A percentile compares a stretch with the other conserved stretches of the same genome.
Evolutionary conservation across 495 filamentous ascomycete genomes (phyloP).

Genomic region (Neurospora discreta): DNA sequence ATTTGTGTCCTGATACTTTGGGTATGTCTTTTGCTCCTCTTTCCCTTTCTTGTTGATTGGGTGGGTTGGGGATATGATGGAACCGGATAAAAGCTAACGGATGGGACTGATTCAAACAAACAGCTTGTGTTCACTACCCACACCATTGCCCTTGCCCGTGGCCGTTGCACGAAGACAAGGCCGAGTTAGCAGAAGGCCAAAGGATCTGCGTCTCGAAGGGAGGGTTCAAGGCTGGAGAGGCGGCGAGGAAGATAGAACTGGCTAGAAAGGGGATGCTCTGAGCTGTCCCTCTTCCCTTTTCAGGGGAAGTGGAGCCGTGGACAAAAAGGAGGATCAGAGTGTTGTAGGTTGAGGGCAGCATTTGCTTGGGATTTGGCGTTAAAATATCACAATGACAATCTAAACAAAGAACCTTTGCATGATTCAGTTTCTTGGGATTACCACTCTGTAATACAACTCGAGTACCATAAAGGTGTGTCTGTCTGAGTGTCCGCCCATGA

Average conservation of each 20-base stretch:
- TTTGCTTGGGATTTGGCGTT: background rate
- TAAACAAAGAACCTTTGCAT: background rate
- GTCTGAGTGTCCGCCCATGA: background rate
- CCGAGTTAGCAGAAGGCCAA: slow-evolving; percentile 74
- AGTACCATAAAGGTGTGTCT: background rate
- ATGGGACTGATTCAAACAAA: background rate
- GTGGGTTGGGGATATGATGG: too few relatives aligned
- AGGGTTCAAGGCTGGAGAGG: slow-evolving; percentile 65
- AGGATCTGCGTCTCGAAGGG: slow-evolving; percentile 73
- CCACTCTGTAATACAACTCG: background rate
- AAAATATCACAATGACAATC: background rate
- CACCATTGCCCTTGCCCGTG: slow-evolving; percentile 90
- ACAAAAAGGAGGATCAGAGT: background rate
- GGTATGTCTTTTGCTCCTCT: slow-evolving; percentile 22
- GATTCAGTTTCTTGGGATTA: background rate
- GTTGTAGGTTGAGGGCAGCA: background rate
- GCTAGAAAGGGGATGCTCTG: slow-evolving; percentile 74
- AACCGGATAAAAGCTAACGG: too few relatives aligned
- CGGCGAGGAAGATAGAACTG: slow-evolving; percentile 67
- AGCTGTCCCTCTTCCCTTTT: slow-evolving; percentile 6
- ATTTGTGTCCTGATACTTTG: slow-evolving; percentile 83
- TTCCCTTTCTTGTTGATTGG: background rate
- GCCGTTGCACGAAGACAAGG: slow-evolving; percentile 72
- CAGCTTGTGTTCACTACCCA: slow-evolving; percentile 80
- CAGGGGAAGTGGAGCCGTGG: background rate